Conservation (phyloP, 768 basidiomycete species). For the Symmetrospora coprosmae region DNA sequence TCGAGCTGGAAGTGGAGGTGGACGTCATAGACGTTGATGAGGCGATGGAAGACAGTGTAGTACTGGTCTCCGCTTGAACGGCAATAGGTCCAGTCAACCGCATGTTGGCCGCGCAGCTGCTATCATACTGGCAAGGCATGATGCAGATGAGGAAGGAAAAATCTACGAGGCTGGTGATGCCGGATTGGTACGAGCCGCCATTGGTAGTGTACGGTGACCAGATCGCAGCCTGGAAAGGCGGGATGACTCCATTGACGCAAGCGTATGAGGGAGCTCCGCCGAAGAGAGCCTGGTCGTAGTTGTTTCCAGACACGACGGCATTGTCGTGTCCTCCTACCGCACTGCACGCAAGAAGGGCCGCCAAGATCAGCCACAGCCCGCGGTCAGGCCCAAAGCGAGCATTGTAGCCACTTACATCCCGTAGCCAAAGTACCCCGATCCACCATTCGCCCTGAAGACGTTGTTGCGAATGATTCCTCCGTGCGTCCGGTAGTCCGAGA, state of each 20-base stretch:
- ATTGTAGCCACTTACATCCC: constrained; percentile 19
- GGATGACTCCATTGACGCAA: constrained; percentile 11
- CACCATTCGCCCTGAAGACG: constrained; percentile 26
- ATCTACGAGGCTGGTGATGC: background rate
- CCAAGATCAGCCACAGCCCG: background rate
- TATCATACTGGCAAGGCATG: constrained; percentile 12
- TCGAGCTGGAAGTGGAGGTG: background rate
- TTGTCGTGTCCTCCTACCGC: constrained; percentile 27
- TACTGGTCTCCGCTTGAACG: background rate
- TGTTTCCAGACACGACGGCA: constrained; percentile 28
- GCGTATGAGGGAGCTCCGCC: constrained; percentile 21
- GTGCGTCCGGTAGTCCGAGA: constrained; percentile 3
- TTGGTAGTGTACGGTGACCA: constrained; percentile 10
- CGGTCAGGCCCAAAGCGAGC: background rate
- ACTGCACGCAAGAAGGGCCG: background rate
- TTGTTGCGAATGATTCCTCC: constrained; percentile 31
- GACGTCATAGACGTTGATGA: background rate
- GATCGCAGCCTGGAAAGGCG: constrained; percentile 16
- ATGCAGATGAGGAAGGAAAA: constrained; percentile 19
- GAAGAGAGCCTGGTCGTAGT: constrained; percentile 26
- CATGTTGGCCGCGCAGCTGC: background rate
- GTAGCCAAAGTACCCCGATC: constrained; percentile 31
- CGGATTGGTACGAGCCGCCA: background rate
- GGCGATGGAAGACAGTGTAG: background rate
- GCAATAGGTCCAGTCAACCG: background rate